Percentiles rank a stretch among this genome's conserved stretches.
Conservation (phyloP, 352 stramenopile genomes). For the Pythium angustatum region DNA sequence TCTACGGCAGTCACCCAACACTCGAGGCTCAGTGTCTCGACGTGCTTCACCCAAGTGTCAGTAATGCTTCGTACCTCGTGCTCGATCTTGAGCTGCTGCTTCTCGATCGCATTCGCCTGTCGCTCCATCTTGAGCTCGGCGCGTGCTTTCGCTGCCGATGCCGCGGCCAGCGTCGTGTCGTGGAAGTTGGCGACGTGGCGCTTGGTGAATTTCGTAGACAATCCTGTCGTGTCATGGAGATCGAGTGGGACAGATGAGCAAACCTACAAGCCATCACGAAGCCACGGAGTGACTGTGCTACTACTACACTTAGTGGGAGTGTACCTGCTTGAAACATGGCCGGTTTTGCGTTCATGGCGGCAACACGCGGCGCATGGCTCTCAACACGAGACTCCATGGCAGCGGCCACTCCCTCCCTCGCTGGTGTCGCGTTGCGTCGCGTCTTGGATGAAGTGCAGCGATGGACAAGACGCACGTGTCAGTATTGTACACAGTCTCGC, state of each 20-base stretch:
- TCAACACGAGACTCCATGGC: slow-evolving; percentile 30
- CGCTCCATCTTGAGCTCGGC: slow-evolving; percentile 63
- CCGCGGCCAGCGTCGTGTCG: slow-evolving; percentile 71
- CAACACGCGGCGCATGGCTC: neutral
- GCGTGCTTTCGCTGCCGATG: slow-evolving; percentile 64
- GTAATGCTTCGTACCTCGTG: slow-evolving; percentile 54
- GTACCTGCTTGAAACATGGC: slow-evolving; percentile 35
- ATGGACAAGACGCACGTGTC: too few relatives aligned
- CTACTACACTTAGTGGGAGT: too few relatives aligned
- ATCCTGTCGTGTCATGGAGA: too few relatives aligned
- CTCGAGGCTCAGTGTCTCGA: too few relatives aligned
- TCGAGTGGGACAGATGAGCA: too few relatives aligned
- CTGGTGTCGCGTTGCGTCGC: too few relatives aligned
- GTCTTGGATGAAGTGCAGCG: too few relatives aligned
- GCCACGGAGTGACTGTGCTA: too few relatives aligned
- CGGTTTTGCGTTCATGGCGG: slow-evolving; percentile 18
- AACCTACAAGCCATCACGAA: too few relatives aligned
- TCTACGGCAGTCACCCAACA: slow-evolving; percentile 34
- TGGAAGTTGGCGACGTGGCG: slow-evolving; percentile 66
- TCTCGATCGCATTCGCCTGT: slow-evolving; percentile 70
- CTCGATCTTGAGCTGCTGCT: slow-evolving; percentile 81
- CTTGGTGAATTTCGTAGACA: slow-evolving; percentile 86
- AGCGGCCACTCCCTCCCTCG: too few relatives aligned
- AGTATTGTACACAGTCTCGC: too few relatives aligned
- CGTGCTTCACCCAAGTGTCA: too few relatives aligned